phyloP scores from a whole-genome alignment of 2,329 filamentous ascomycete species.

The Pseudogymnoascus sp. region DNA sequence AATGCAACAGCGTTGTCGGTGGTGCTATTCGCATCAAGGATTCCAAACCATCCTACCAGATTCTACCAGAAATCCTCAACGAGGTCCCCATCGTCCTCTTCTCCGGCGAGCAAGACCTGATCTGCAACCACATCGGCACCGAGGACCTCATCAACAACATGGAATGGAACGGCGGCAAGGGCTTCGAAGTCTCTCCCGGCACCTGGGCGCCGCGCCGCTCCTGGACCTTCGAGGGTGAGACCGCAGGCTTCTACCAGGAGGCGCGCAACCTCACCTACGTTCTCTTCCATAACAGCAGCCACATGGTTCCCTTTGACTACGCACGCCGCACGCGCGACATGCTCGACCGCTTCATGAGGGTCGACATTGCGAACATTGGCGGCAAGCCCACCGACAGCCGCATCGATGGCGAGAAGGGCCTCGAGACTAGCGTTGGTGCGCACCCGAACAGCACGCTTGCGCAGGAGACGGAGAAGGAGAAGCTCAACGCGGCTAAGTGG shows the following conservation, averaged over 20 bases:
- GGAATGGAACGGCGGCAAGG: conserved; percentile 84
- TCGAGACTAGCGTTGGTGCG: conserved; percentile 57
- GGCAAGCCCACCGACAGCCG: conserved; percentile 60
- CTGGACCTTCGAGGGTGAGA: conserved; percentile 87
- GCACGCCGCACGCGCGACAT: conserved; percentile 84
- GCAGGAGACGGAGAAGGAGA: conserved; percentile 54
- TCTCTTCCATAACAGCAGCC: conserved; percentile 87
- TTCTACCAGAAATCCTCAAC: conserved; percentile 72
- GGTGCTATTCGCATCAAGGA: conserved; percentile 61
- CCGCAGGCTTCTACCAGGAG: conserved; percentile 87
- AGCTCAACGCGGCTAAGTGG: conserved; percentile 61
- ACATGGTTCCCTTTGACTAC: conserved; percentile 97
- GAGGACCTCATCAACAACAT: conserved; percentile 86
- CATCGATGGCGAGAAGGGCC: conserved; percentile 63
- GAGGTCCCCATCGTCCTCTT: conserved; percentile 79
- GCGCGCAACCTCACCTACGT: conserved; percentile 95
- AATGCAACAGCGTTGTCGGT: conserved; percentile 78
- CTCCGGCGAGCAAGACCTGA: conserved; percentile 87
- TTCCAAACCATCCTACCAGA: conserved; percentile 63
- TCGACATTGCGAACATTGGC: conserved; percentile 85
- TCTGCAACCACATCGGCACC: conserved; percentile 95
- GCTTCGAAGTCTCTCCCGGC: conserved; percentile 80
- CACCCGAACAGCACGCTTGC: conserved; percentile 61
- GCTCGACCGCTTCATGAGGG: conserved; percentile 91
- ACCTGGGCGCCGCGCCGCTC: conserved; percentile 87